Base-by-base conservation (phyloP, 495 filamentous ascomycete genomes). In the Penicillium angulare region DNA sequence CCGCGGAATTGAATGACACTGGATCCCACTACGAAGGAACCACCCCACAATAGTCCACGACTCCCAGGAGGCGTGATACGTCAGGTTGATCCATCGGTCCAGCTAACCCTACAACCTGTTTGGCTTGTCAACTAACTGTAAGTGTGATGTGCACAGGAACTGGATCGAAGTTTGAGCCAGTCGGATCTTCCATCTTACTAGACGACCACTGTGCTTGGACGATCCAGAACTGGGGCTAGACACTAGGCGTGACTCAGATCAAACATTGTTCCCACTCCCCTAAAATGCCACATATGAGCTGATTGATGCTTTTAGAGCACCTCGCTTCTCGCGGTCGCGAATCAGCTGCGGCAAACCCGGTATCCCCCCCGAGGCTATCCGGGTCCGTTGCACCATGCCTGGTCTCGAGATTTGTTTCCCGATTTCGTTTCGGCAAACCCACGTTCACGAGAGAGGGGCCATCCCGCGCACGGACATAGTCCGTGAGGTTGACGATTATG, bases 101-200 rank as follows among this genome's bases (percentile, higher is more conserved):
- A 23, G 24, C 42, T 55, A 51, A 47, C 29, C 41, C 40, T 12
- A 31, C 44, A 34, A 43, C 32, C 32, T 15, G 41, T 43, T 46
- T 46, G 50, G 46, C 27, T 49, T 16, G 46, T 55, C 46, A 47
- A 59, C 31, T n/a, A n/a, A n/a, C n/a, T n/a, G n/a, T n/a, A 31
- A 50, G 46, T 42, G 47, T 58, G 54, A 56, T 64, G 51, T 56
- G 46, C 56, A 9, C 16, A 5, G 20, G 15, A 5, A 47, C 45
- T 60, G 49, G 53, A 60, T 60, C 59, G 49, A 41, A 24, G 34
- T 34, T 38, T 50, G 33, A 24, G 45, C 61, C 61, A 62, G 55
- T 62, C 55, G 54, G 45, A 55, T 53, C 46, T 31, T 36, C 33
- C 49, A 51, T 50, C 36, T 61, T 47, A 34, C 16, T 50, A 38